These are phyloP conservation scores for Yamagishiella unicocca DNA, from an alignment of 139 green algal species.

Conservation along the genomic window DNA sequence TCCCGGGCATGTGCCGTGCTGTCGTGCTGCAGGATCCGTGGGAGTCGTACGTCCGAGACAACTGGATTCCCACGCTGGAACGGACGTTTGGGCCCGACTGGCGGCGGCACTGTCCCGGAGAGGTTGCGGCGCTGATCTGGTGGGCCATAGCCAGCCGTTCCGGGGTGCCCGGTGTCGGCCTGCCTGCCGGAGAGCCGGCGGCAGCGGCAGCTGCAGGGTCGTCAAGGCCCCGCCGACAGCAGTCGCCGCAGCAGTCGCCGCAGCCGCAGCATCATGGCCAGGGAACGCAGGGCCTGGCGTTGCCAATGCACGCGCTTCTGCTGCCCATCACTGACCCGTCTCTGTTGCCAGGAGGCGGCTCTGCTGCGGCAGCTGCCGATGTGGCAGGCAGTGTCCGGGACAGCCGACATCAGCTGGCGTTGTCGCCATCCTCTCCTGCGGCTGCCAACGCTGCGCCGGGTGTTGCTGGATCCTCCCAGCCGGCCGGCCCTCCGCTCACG, in stretches of 20 bases:
- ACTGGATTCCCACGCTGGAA: slow-evolving; percentile 40
- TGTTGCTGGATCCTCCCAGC: too few species aligned
- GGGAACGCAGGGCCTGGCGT: neutral
- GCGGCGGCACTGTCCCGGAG: slow-evolving; percentile 22
- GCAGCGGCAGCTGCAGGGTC: neutral
- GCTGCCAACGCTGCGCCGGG: too few species aligned
- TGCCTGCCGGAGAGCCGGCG: neutral
- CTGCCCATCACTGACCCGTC: neutral
- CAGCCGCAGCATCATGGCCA: neutral
- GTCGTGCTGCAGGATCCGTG: slow-evolving; percentile 33
- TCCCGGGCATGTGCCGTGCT: too few species aligned
- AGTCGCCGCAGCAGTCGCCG: neutral
- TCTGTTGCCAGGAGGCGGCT: neutral
- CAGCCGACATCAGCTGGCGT: too few species aligned
- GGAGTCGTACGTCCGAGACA: slow-evolving; percentile 22
- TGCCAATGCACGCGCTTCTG: slow-evolving; percentile 18
- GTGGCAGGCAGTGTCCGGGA: too few species aligned
- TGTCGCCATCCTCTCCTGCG: too few species aligned
- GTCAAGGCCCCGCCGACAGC: neutral
- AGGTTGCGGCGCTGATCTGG: slow-evolving; percentile 30
- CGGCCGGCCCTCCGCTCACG: too few species aligned
- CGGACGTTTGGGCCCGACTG: slow-evolving; percentile 27
- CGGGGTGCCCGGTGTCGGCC: neutral
- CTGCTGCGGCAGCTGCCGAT: too few species aligned
- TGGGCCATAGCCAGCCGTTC: slow-evolving; percentile 25